Base-by-base conservation (phyloP, 2,329 filamentous ascomycete species). In the Akanthomyces muscarius region DNA sequence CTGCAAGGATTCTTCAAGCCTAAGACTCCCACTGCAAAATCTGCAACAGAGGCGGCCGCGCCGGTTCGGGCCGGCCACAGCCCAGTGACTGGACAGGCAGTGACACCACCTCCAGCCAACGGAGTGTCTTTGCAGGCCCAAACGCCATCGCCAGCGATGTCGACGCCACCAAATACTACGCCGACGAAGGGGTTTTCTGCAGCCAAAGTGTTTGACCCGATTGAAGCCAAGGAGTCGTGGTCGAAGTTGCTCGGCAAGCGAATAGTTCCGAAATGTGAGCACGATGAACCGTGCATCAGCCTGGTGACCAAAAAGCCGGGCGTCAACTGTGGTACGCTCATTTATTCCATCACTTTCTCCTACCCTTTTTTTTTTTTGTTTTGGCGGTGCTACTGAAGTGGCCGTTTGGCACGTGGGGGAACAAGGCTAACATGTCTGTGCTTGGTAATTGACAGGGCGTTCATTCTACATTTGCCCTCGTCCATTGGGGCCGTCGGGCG, bases 301-400 rank as follows among this genome's bases (percentile, higher is more conserved):
- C 78, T 94, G 58, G 83, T 88, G 21, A 97, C 93, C 1, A 97
- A 94, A 78, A 98, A 98, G 72, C 82, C 91, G 0, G 95, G 95
- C 1, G 78, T 91, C 66, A 99, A 98, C 70, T 88, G 72, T 76
- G 94, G 81, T 84, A 77, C 70, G 81, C 51, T 45, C 44, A 18
- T 44, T 51, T 52, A 50, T 63, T 48, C 10, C 14, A n/a, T 14
- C 1, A 38, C n/a, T 38, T 14, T n/a, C 47, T 50, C 5, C 25
- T 44, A 23, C 21, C 21, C 30, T n/a, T 36, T 18, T 30, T 33
- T n/a, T 36, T 18, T 30, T 33, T 23, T n/a, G 13, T 50, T 13
- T 48, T 28, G 6, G 33, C 2, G 4, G 33, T 36, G 33, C n/a
- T 16, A 36, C 33, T 10, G 8, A 2, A n/a, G 16, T 14, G 25